Evolutionary conservation across 164 flowering plant genomes (phyloP), one percentile per base, ranked within the genome.

Genomic region (Vitis cinerea): DNA sequence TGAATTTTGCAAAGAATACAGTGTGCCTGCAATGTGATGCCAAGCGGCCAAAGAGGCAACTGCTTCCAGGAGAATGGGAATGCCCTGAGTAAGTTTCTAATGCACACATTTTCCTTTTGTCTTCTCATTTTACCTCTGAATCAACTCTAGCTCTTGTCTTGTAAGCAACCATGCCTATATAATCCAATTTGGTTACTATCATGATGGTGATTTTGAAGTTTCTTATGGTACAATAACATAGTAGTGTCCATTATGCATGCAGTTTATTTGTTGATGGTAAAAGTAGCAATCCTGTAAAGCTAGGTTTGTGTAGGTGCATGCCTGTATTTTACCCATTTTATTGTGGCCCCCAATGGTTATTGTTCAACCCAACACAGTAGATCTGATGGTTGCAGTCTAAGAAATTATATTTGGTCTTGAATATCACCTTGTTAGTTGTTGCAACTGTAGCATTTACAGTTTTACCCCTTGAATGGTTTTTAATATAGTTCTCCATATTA

Each of bases 21-120:
- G 83, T 90, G 14, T 96, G 99, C 86, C 79, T 96, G 73, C 99
- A 90, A 71, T 96, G 98, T 83, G 98, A 96, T 87, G 98, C 94
- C 66, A 90, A 92, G 77, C 89, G 97, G 62, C 99, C 99, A 9
- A 93, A 96, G 83, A 84, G 98, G 68, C 88, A 93, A 76, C 78
- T 93, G 77, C 98, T 93, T 83, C 99, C 98, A 49, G 99, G 99
- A 76, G 99, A 96, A 82, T 96, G 99, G 99, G 99, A 96, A 79
- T 95, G 99, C 76, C 97, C 99, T 2, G 83, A 84, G 98, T 95
- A 87, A 68, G 97, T 84, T 74, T 70, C 60, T 27, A 6, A 15
- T 67, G 44, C 61, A 58, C 62, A 3, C 15, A 14, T 47, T 16
- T 30, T 50, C 60, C 50, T 30, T 47, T 44, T 55, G 0, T 64